Base-by-base conservation (phyloP, 2,329 filamentous ascomycete genomes). In the Phialocephala subalpina region DNA sequence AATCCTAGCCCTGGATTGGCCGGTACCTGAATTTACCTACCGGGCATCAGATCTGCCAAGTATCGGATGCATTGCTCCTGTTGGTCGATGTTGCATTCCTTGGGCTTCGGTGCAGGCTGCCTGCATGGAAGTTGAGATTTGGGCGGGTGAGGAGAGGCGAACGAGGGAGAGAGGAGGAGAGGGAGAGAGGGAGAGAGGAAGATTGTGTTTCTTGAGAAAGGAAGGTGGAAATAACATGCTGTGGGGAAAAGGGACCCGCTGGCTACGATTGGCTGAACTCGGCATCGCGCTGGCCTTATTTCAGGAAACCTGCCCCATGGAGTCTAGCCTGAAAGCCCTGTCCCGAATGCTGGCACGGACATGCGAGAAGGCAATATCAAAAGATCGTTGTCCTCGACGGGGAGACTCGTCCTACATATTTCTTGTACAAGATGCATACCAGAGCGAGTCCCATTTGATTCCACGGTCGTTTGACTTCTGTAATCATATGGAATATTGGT, bases 21-120 rank as follows among this genome's bases (percentile, higher is more conserved):
- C 25, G 55, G 55, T 57, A 57, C 55, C 55, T 57, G 55, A 38
- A 38, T 36, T 53, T 33, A 33, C 49, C 49, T 11, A n/a, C 16
- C 5, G 9, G n/a, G n/a, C n/a, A 14, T 22, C 18, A 29, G 27
- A 20, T 20, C 14, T 9, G 55, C 25, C 49, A 11, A 25, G 29
- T 9, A 29, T 57, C 33, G 20, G 18, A 18, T 57, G 33, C 33
- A 38, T 36, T 36, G 33, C 29, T 40, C 29, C 36, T 20, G 55
- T 57, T 57, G 35, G 29, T 57, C 18, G 14, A 38, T 57, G 55
- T 38, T 57, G 14, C 55, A 38, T 22, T 57, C 33, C 33, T 40
- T 25, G 55, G 22, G 18, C 12, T 20, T 38, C 7, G 18, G 12
- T 57, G 55, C 35, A 22, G 25, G 27, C 52, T 9, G 6, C 55